Evolutionary conservation across 2,329 filamentous ascomycete genomes (phyloP).

Genomic region (Trichoderma afroharzianum): DNA sequence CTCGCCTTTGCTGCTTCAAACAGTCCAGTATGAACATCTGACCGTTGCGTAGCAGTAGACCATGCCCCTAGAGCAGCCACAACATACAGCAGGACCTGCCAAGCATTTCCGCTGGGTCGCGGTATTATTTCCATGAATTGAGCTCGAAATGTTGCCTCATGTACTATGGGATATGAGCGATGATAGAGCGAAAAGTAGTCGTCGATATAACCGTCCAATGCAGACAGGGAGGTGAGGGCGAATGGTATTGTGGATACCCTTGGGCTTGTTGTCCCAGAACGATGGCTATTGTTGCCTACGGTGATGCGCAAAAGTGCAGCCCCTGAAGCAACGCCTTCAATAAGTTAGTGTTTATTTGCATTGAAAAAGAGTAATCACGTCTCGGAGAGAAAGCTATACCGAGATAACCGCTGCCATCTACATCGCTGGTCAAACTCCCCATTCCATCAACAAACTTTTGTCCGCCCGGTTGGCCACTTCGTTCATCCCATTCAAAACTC

Average conservation of each 20-base stretch:
- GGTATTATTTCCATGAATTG: constrained; percentile 33
- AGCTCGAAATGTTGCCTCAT: constrained; percentile 43
- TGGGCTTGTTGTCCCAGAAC: background rate
- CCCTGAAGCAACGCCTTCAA: background rate
- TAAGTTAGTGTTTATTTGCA: background rate
- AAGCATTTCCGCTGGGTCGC: constrained; percentile 29
- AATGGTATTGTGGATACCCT: background rate
- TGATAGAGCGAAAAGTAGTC: constrained; percentile 45
- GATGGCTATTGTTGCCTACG: background rate
- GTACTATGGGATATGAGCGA: constrained; percentile 42
- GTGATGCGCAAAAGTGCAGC: background rate
- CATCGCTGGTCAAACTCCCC: background rate
- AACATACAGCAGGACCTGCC: constrained; percentile 36
- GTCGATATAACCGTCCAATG: constrained; percentile 24
- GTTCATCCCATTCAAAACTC: background rate
- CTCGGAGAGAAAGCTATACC: background rate
- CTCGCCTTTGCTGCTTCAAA: constrained; percentile 23
- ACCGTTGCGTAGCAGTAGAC: background rate
- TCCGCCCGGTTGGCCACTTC: background rate
- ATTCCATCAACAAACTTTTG: background rate
- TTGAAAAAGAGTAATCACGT: background rate
- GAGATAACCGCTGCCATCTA: background rate
- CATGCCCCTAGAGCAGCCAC: background rate
- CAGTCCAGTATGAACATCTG: background rate
- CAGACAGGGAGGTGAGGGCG: background rate